Percentiles rank a stretch among this genome's conserved stretches.
These are phyloP conservation scores for Lodderomyces orthopsilosis DNA, from an alignment of 1,139 yeast genomes.

Conservation along the genomic window DNA sequence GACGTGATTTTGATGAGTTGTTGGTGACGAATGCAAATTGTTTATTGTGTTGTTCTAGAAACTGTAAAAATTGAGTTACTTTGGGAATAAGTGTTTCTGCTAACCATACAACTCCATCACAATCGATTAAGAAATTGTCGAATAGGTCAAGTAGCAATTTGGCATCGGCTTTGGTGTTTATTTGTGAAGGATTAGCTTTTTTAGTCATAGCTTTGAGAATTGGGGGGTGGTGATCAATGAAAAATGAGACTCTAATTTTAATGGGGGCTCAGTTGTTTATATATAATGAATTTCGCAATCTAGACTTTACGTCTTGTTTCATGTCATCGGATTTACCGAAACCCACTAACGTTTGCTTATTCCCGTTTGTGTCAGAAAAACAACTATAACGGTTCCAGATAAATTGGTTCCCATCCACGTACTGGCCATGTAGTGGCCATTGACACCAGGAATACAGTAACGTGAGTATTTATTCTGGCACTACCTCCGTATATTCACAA, in stretches of 20 bases:
- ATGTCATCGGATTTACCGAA: slow-evolving; percentile 1
- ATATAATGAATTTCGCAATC: neutral
- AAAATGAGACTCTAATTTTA: neutral
- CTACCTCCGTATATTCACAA: too few species aligned
- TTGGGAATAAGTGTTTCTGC: slow-evolving; percentile 74
- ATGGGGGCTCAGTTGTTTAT: too few species aligned
- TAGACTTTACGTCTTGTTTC: neutral
- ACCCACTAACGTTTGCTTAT: neutral
- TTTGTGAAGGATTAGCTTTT: slow-evolving; percentile 14
- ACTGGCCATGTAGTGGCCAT: too few species aligned
- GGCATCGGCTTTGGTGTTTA: slow-evolving; percentile 47
- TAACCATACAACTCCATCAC: slow-evolving; percentile 94
- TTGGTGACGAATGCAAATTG: slow-evolving; percentile 38
- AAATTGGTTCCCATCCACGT: too few species aligned
- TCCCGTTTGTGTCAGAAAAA: neutral
- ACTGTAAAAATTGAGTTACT: slow-evolving; percentile 53
- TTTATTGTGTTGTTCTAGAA: slow-evolving; percentile 42
- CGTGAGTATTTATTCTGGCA: too few species aligned
- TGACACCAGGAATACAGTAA: too few species aligned
- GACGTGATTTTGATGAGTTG: slow-evolving; percentile 38
- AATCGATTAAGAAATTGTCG: slow-evolving; percentile 86
- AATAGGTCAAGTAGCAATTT: slow-evolving; percentile 54
- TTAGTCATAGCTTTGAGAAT: slow-evolving; percentile 10
- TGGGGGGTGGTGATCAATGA: neutral
- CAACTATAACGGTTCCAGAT: neutral